A percentile compares a stretch with the other conserved stretches of the same genome.
Conservation (phyloP, 2,329 filamentous ascomycete species). For the Hymenoscyphus fructigenus region DNA sequence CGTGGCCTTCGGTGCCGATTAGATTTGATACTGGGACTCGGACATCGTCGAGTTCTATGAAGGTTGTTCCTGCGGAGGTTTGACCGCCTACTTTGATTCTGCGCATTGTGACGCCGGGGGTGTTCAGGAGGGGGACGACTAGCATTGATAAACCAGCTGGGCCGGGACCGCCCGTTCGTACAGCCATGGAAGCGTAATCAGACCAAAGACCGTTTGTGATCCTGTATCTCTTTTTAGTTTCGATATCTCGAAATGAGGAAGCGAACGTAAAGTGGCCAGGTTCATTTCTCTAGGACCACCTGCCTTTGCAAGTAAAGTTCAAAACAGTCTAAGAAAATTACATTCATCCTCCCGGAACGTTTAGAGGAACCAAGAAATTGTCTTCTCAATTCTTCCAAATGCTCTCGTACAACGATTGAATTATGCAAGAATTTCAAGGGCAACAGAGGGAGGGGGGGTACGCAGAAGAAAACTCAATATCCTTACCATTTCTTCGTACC, state of each 20-base stretch:
- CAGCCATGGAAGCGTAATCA: slow-evolving; percentile 68
- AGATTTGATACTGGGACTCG: slow-evolving; percentile 69
- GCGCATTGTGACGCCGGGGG: slow-evolving; percentile 67
- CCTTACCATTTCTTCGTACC: slow-evolving; percentile 72
- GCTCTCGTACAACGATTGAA: background rate
- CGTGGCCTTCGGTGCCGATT: slow-evolving; percentile 66
- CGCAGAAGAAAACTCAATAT: background rate
- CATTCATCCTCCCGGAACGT: background rate
- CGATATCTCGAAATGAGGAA: background rate
- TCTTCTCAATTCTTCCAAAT: background rate
- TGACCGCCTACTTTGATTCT: slow-evolving; percentile 66
- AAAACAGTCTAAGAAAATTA: background rate
- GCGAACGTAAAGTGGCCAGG: too few species aligned
- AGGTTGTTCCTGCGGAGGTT: slow-evolving; percentile 66
- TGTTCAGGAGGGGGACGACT: slow-evolving; percentile 66
- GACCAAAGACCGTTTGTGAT: slow-evolving; percentile 73
- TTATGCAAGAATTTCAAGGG: background rate
- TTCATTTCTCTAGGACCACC: too few species aligned
- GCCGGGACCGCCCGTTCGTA: slow-evolving; percentile 62
- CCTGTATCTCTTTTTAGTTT: slow-evolving; percentile 36
- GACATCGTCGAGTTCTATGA: slow-evolving; percentile 74
- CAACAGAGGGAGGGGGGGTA: too few species aligned
- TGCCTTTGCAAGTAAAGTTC: too few species aligned
- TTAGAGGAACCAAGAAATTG: too few species aligned
- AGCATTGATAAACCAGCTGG: slow-evolving; percentile 67